Base-by-base conservation (phyloP, 768 basidiomycete genomes). In the Tricholoma saponaceum region DNA sequence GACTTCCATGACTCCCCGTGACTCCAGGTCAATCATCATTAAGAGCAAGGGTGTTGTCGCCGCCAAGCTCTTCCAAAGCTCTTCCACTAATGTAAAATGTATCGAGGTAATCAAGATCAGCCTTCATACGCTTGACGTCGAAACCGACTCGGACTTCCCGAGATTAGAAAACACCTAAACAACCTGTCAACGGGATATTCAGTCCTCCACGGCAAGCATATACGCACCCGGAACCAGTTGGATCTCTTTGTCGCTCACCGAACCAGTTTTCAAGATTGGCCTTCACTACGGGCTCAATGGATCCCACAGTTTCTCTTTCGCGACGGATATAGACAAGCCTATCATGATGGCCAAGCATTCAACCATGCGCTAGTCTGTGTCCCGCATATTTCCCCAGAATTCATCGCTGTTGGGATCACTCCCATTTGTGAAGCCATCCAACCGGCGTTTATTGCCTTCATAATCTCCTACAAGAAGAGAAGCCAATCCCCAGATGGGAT, bases 341-440 rank as follows among this genome's bases (percentile, higher is more conserved):
- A 90, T 84, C 2, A n/a, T n/a, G n/a, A n/a, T n/a, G n/a, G 88
- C 83, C 56, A 85, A 85, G 72, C 88, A 89, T 68, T 90, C 89
- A 1, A 90, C 89, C 89, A 90, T 92, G 39, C 89, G 72, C 69
- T 90, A 88, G 69, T 90, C 89, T 68, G 83, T 86, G 64, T 86
- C 81, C 56, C 81, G 78, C 78, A 89, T 89, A 58, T 80, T 71
- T 3, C 88, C 89, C 89, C 89, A 92, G 69, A 87, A 90, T 71
- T 90, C 89, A 2, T 78, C 75, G 53, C 79, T 77, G 4, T 74
- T 68, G 0, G 86, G 86, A 67, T 92, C 76, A n/a, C 86, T 87
- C 1, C 89, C 89, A 61, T 77, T 83, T 25, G 76, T 77, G 60
- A 90, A 81, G 3, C 89, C 89, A 52, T 76, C 69, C 4, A 84